Evolutionary conservation across 1,284 basidiomycete species (phyloP).

Genomic region (Moesziomyces antarcticus): DNA sequence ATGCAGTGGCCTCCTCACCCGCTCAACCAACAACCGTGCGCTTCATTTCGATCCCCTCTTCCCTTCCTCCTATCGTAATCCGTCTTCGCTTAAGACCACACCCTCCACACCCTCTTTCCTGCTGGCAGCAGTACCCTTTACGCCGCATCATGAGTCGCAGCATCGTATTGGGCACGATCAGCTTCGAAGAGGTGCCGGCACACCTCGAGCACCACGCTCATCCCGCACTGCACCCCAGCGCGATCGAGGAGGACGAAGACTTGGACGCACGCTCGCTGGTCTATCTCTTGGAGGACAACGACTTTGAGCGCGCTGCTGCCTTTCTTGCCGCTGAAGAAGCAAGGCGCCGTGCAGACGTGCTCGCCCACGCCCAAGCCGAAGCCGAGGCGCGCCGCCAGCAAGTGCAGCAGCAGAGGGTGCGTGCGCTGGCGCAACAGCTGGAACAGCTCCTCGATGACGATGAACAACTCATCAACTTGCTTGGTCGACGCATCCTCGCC

Average conservation of each 20-base stretch:
- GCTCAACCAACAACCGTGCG: not conserved
- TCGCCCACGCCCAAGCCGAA: slow-evolving; percentile 10
- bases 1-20: not conserved
- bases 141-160: no score
- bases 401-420: slow-evolving; percentile 19
- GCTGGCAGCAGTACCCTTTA: no score
- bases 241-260: slow-evolving; percentile 44
- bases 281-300: slow-evolving; percentile 50
- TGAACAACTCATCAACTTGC: slow-evolving; percentile 46
- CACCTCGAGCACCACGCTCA: slow-evolving; percentile 13
- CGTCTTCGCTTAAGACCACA: not conserved
- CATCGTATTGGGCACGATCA: slow-evolving; percentile 23
- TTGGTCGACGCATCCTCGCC: slow-evolving; percentile 50
- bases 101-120: no score
- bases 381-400: slow-evolving; percentile 11
- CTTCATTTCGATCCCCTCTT: no score
- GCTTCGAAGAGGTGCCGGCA: slow-evolving; percentile 37
- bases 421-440: slow-evolving; percentile 12
- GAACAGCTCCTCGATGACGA: slow-evolving; percentile 45
- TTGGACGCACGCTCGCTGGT: slow-evolving; percentile 42
- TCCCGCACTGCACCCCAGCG: slow-evolving; percentile 27
- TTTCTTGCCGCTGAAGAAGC: slow-evolving; percentile 22
- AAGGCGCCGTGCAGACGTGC: slow-evolving; percentile 16
- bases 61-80: not conserved
- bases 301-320: slow-evolving; percentile 30